Conservation (phyloP, 345 rosid genomes). For the Durio zibethinus region DNA sequence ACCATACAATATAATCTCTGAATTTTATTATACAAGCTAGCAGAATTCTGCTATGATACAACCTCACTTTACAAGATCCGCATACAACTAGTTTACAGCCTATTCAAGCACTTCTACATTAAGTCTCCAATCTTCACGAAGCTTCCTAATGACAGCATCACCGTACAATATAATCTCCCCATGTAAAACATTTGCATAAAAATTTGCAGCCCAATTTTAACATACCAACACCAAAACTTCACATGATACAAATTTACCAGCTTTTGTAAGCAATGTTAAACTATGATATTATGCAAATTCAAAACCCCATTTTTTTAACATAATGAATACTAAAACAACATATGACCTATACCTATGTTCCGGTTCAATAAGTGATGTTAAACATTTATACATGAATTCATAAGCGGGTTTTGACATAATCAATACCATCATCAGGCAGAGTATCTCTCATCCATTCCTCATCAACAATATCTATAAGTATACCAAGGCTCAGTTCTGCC, state of each 20-base stretch:
- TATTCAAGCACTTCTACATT: no score
- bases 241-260: not conserved
- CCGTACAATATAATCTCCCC: not conserved
- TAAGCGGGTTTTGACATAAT: not conserved
- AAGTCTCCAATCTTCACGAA: no score
- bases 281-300: not conserved
- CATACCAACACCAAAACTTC: not conserved
- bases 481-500: constrained; percentile 72
- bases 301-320: not conserved
- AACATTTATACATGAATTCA: not conserved
- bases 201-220: not conserved
- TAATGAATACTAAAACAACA: not conserved
- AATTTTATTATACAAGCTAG: no score
- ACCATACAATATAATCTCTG: not conserved
- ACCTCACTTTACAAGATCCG: no score
- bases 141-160: no score
- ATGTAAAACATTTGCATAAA: not conserved
- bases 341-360: not conserved
- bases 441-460: constrained; percentile 98
- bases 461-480: constrained; percentile 85
- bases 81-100: no score
- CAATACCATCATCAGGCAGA: constrained; percentile 79
- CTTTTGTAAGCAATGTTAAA: not conserved
- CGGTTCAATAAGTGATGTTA: not conserved
- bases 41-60: no score